Evolutionary conservation across 192 early-diverging fungal genomes (phyloP), one percentile per base, ranked within the genome.

Genomic region (Coemansia sp.): DNA sequence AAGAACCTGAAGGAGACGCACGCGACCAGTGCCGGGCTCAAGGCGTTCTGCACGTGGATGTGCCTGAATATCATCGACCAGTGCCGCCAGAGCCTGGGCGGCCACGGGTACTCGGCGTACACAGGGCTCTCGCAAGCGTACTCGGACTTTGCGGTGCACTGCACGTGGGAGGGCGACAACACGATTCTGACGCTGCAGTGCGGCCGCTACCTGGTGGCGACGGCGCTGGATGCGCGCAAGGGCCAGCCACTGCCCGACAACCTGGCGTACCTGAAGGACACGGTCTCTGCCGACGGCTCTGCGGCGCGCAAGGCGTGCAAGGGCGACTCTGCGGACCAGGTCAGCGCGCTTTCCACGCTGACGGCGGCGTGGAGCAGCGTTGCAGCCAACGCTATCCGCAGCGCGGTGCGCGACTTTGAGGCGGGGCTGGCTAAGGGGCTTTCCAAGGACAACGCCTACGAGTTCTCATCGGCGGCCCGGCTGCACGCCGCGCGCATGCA

Each of bases 1-100:
- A 91, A 92, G 67, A 86, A 86, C 26, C 88, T 95, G 71, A 95
- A 93, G 84, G 93, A 95, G 73, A 91, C 94, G 20, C 95, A 97
- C 69, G 93, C 93, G 20, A 95, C 95, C 48, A 90, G 88, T 60
- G 93, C 93, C 9, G 95, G 95, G 49, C 85, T 97, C 64, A 97
- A 97, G 78, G 93, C 93, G 55, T 94, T 95, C 74, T 94, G 93
- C 78, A 97, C 95, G 9, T 95, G 94, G 91, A 92, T 89, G 71
- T 92, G 91, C 38, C 85, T 95, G 43, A 89, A 90, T 72, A 92
- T 91, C 52, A 97, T 97, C 63, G 93, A 97, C 77, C 89, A 93
- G 75, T 94, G 93, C 81, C 88, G 95, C 39, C 95, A 95, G 84
- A 85, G 92, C 16, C 86, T 92, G 60, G 95, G 95, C 71, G 95